Evolutionary conservation across 352 stramenopile genomes (phyloP), one percentile per base, ranked within the genome.

Genomic region (Globisporangium middletonii): DNA sequence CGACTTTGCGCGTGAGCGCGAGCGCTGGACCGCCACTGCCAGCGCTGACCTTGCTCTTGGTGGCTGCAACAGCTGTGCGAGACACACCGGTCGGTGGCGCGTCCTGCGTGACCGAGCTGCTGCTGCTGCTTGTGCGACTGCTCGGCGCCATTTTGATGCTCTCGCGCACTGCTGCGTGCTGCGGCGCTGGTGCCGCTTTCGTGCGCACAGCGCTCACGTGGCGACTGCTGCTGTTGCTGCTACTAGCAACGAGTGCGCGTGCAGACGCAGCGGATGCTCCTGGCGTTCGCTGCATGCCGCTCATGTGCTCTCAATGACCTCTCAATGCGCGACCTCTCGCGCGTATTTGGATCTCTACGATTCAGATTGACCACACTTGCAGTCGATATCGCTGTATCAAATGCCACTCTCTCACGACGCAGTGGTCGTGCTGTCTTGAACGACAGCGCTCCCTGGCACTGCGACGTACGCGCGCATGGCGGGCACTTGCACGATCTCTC

Each of bases 1-100:
- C 67, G 15, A 73, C 62, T 62, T 80, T 86, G 53, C 62, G 69
- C 42, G 67, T 72, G 3, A 64, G 53, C 27, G 57, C 18, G 33
- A 53, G 42, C 8, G 35, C 19, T 37, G 18, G 11, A 23, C 12
- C 23, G 13, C 7, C 42, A 18, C 16, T 45, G 15, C 33, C 48
- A 11, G 35, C 55, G 44, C 15, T 49, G 38, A 16, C 26, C 3
- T 27, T 23, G n/a, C 43, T 48, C 19, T 48, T 48, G 43, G 1
- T 48, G 9, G 18, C 19, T 19, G 41, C 18, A 19, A 19, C 18
- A 3, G 12, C 30, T 9, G 33, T 9, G 33, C 7, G 33, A 13
- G 33, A 1, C 7, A 9, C 6, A 9, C 6, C 33, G 7, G 1
- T 38, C 7, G 33, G 1, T 38, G 5, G 33, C 7, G 33, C 33